Percentiles rank a stretch among this genome's conserved stretches.
Conservation (phyloP, 257 asterid genomes). For the Echites panduratus region DNA sequence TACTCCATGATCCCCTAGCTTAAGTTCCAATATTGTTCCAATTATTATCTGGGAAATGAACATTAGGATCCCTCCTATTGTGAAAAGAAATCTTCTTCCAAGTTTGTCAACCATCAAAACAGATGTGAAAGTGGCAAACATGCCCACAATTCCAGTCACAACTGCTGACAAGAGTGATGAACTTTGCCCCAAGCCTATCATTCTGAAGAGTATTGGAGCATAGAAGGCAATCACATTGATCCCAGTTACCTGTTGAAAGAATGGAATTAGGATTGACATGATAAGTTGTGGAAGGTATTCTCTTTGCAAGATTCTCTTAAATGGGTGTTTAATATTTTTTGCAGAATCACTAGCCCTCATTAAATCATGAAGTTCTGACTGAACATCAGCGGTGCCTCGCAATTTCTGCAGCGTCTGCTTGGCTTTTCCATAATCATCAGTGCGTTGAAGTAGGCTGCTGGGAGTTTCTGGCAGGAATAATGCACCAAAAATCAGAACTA, state of each 20-base stretch:
- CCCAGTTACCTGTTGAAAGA: conserved; percentile 33
- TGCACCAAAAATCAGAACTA: conserved; percentile 16
- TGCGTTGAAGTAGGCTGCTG: conserved; percentile 27
- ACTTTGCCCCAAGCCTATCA: conserved; percentile 23
- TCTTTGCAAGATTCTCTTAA: conserved; percentile 11
- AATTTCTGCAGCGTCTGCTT: neutral
- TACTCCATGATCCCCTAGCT: conserved; percentile 26
- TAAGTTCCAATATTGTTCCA: conserved; percentile 23
- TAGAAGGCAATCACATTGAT: conserved; percentile 28
- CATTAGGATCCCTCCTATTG: conserved; percentile 4
- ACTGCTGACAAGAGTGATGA: conserved; percentile 19
- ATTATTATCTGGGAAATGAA: conserved; percentile 1
- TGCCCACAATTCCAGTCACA: conserved; percentile 3
- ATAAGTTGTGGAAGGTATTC: conserved; percentile 28
- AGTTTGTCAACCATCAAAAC: neutral
- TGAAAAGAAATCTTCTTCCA: neutral
- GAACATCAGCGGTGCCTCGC: conserved; percentile 18
- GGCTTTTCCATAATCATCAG: neutral
- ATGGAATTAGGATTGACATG: conserved; percentile 29
- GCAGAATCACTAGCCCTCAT: conserved; percentile 19
- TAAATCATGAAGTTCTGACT: conserved; percentile 26
- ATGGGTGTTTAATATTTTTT: conserved; percentile 16
- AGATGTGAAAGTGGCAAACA: neutral
- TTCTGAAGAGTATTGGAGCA: conserved; percentile 32
- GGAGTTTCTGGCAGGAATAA: conserved; percentile 33